Base-by-base conservation (phyloP, 176 grass and related monocot species). In the Paspalum notatum region DNA sequence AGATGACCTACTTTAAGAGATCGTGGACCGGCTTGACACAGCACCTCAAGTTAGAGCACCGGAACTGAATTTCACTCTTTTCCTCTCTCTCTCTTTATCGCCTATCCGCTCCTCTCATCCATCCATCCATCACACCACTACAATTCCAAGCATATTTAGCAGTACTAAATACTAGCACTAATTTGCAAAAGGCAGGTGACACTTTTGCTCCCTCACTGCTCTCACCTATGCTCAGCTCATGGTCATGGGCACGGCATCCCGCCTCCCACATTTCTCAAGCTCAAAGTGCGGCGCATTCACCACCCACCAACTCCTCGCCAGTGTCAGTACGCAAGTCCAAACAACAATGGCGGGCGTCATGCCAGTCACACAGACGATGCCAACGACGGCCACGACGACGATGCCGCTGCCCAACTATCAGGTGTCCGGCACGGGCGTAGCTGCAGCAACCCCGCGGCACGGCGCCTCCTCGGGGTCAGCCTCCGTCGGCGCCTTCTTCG, bases 401-500 rank as follows among this genome's bases (percentile, higher is more conserved):
- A 2, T 64, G 39, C 90, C 90, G 25, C 27, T 80, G 46, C 90
- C 86, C 17, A 74, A 66, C 10, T 87, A 75, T 72, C 70, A 87
- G 55, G 72, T 83, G 44, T 80, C 87, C 46, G 76, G 46, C 25
- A 6, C 61, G 4, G 27, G n/a, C 17, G 13, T 8, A 27, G 58
- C 58, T 27, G 58, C 76, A 0, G 81, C 63, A 3, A 54, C 41
- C 9, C 71, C 44, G 38, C 80, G 74, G 14, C 84, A 40, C 8
- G 53, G 12, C 11, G 32, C 32, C 37, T 11, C 20, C 12, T 8
- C 62, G 0, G 50, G 21, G 9, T 65, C 83, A 3, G 77, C 76
- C 14, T 91, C 90, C 12, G 57, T 95, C 7, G 90, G 92, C 54
- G 67, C 84, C 9, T 99, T 99, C 85, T 78, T 95, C 0, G 84